These are phyloP conservation scores for Zoysia japonica DNA, from an alignment of 176 grass and related monocot genomes.

Conservation along the genomic window DNA sequence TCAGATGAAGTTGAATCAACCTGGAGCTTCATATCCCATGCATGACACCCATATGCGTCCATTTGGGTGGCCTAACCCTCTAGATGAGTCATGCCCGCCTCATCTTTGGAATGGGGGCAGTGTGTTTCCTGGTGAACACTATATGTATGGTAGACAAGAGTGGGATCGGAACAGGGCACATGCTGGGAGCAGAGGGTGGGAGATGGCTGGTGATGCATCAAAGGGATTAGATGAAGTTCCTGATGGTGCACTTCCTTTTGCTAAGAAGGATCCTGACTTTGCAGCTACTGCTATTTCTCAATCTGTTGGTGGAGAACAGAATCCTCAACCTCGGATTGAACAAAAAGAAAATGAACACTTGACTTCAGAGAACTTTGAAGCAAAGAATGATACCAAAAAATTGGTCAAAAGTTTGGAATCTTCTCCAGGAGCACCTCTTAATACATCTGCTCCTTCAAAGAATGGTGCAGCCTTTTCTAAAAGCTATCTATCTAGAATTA, in stretches of 20 bases:
- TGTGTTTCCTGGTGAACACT: constrained; percentile 61
- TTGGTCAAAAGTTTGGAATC: constrained; percentile 10
- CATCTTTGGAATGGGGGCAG: constrained; percentile 70
- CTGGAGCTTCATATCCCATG: constrained; percentile 82
- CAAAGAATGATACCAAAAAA: constrained; percentile 45
- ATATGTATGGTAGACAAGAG: constrained; percentile 64
- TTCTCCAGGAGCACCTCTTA: constrained; percentile 24
- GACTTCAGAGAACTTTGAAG: constrained; percentile 42
- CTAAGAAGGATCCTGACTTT: constrained; percentile 58
- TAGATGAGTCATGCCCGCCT: constrained; percentile 73
- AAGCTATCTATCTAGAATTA: constrained; percentile 65
- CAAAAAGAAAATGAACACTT: constrained; percentile 38
- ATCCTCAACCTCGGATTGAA: constrained; percentile 39
- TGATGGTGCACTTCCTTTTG: constrained; percentile 50
- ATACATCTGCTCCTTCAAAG: constrained; percentile 39
- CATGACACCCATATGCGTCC: constrained; percentile 76
- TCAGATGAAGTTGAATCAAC: constrained; percentile 71
- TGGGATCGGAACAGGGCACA: constrained; percentile 75
- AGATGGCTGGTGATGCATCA: constrained; percentile 48
- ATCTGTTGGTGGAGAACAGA: constrained; percentile 35
- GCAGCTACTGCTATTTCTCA: constrained; percentile 41
- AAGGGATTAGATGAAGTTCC: constrained; percentile 56
- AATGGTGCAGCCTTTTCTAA: constrained; percentile 55
- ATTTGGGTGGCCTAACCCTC: constrained; percentile 80
- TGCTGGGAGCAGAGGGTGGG: constrained; percentile 61